Base-by-base conservation (phyloP, 179 eudicot species). In the Camellia oleifera region DNA sequence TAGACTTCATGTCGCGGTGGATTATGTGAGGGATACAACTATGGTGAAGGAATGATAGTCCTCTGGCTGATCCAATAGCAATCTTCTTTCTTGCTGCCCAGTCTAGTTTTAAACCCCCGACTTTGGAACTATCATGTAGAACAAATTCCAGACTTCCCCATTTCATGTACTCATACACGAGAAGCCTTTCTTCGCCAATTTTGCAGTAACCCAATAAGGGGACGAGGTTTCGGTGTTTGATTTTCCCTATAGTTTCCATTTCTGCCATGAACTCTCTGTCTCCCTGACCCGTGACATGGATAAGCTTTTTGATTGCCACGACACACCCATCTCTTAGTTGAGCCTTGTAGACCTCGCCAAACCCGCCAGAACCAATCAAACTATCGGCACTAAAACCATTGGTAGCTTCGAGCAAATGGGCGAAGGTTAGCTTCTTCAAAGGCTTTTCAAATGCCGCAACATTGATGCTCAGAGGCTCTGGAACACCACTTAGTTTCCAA, bases 311-410 rank as follows among this genome's bases (percentile, higher is more conserved):
- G 58, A 88, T 86, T 12, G 91, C 91, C n/a, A 88, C 91, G 11
- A 73, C 79, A 18, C 85, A 74, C 2, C 91, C 91, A 54, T 88
- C 91, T 67, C 54, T 83, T 20, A 88, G 70, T 65, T 78, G 85
- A 32, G 91, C 91, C 77, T 86, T 88, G 87, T 88, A 88, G 53
- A 88, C 91, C 58, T 88, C 89, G 4, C 91, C 91, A 60, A 88
- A 88, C 12, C 91, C 91, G 5, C 91, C 91, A 1, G 91, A 81
- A 17, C 91, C 91, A 26, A 88, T 88, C 75, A 88, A 68, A 61
- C 85, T 88, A 15, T 84, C 84, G 11, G 86, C 80, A 65, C 88
- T 85, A 82, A 88, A 88, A 53, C 89, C 91, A 40, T 88, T 86
- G 20, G 91, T 88, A 11, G 91, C 91, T 82, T 84, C 86, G 2